A percentile compares a stretch with the other conserved stretches of the same genome.
Evolutionary conservation across 2,329 filamentous ascomycete species (phyloP).

Genomic region (Talaromyces verruculosus): DNA sequence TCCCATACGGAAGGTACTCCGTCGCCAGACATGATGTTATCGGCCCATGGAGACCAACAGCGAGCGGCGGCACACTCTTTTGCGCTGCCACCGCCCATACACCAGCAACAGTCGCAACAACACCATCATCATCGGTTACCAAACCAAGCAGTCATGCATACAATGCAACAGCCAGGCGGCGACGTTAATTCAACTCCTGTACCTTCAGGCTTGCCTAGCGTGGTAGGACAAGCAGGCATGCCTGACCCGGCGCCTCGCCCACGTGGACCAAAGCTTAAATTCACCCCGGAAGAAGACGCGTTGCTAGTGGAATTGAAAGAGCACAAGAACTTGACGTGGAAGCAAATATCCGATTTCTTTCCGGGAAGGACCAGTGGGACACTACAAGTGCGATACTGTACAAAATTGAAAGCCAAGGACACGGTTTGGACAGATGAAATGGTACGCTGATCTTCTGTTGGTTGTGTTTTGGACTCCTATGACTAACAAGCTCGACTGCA

Average conservation of each 20-base stretch:
- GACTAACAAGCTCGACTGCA: slow-evolving; percentile 24
- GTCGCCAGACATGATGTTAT: slow-evolving; percentile 38
- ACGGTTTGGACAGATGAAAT: slow-evolving; percentile 92
- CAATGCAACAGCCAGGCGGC: slow-evolving; percentile 63
- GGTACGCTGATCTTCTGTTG: slow-evolving; percentile 50
- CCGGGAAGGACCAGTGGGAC: slow-evolving; percentile 87
- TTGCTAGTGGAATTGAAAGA: slow-evolving; percentile 88
- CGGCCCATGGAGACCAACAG: slow-evolving; percentile 34
- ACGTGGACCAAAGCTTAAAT: slow-evolving; percentile 86
- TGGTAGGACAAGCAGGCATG: slow-evolving; percentile 86
- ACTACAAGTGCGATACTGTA: slow-evolving; percentile 90
- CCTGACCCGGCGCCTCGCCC: slow-evolving; percentile 76
- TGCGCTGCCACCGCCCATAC: slow-evolving; percentile 41
- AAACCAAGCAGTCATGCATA: slow-evolving; percentile 65
- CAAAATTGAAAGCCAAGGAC: slow-evolving; percentile 89
- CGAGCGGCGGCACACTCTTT: slow-evolving; percentile 34
- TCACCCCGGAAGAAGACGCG: slow-evolving; percentile 87
- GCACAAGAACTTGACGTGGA: slow-evolving; percentile 93
- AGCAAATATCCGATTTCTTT: slow-evolving; percentile 96
- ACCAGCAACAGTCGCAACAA: slow-evolving; percentile 49
- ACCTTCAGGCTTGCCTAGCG: slow-evolving; percentile 69
- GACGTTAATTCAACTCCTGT: slow-evolving; percentile 43
- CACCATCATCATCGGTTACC: slow-evolving; percentile 83
- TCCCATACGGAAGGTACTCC: slow-evolving; percentile 33
- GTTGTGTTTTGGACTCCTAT: too few species aligned